Base-by-base conservation (phyloP, 176 grass and related monocot species). In the Secale cereale region DNA sequence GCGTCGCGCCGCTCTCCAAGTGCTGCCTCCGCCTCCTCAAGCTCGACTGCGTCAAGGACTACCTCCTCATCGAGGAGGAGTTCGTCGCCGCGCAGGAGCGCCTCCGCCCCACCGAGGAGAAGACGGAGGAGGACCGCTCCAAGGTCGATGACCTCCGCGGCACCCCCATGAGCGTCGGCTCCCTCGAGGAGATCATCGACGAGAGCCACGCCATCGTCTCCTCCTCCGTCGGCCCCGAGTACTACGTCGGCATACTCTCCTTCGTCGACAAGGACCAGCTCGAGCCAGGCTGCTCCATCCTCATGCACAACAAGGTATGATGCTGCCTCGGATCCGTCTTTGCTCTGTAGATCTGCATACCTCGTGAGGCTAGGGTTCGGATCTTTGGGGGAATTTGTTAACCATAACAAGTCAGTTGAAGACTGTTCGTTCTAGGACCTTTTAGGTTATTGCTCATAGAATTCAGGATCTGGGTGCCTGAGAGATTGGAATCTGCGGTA, bases 231-330 rank as follows among this genome's bases (percentile, higher is more conserved):
- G 94, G 94, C 4, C 94, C 94, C 37, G 94, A 96, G 86, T 96
- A 96, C 86, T 96, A 96, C 48, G 94, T 96, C 8, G 84, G 94
- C 14, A 96, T 96, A 45, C 83, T 96, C 2, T 96, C 94, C 9
- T 93, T 96, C 76, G 91, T 96, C 65, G 94, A 96, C 83, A 96
- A 96, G 86, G 94, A 96, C 84, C 94, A 96, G 84, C 94, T 96
- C 15, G 94, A 96, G 82, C 94, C 94, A 1, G 94, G 94, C 1
- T 96, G 94, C 81, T 84, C 94, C 50, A 97, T 97, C 77, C 86
- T 97, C 36, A 96, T 96, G 94, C 94, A 96, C 85, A 96, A 96
- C 78, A 96, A 96, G 94, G 94, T 84, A 54, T n/a, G n/a, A n/a
- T n/a, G n/a, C n/a, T n/a, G n/a, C n/a, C n/a, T n/a, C n/a, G n/a